Conservation (phyloP, 2,329 filamentous ascomycete species). For the Colletotrichum simmondsii region DNA sequence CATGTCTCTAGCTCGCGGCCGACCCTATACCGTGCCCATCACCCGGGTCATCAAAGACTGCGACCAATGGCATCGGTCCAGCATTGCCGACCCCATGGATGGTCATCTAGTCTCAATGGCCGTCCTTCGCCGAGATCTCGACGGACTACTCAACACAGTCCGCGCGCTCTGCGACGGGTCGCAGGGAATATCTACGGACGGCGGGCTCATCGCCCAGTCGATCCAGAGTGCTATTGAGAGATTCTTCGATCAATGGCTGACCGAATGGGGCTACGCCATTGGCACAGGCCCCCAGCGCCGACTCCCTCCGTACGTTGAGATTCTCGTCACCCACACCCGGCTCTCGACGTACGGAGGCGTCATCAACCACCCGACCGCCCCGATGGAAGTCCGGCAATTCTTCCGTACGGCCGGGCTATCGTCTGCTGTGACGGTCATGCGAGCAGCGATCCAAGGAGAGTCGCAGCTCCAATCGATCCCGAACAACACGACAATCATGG, state of each 20-base stretch:
- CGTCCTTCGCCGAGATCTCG: conserved; percentile 73
- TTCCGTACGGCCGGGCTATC: conserved; percentile 79
- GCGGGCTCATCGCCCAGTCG: conserved; percentile 63
- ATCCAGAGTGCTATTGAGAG: conserved; percentile 71
- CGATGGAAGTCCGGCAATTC: conserved; percentile 76
- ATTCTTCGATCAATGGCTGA: conserved; percentile 74
- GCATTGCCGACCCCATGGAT: conserved; percentile 73
- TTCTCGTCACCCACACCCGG: conserved; percentile 77
- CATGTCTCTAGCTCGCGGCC: conserved; percentile 76
- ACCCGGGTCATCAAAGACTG: conserved; percentile 74
- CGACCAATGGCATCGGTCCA: conserved; percentile 75
- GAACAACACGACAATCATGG: conserved; percentile 84
- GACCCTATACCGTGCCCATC: conserved; percentile 75
- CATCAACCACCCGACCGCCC: conserved; percentile 79
- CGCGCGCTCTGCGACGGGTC: conserved; percentile 70
- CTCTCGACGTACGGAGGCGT: conserved; percentile 80
- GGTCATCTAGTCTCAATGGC: conserved; percentile 79
- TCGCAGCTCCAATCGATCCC: conserved; percentile 78
- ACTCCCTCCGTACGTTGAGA: conserved; percentile 79
- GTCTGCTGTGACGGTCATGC: conserved; percentile 79
- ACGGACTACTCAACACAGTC: conserved; percentile 67
- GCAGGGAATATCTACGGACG: conserved; percentile 58
- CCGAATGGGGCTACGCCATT: conserved; percentile 69
- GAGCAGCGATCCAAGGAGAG: conserved; percentile 79
- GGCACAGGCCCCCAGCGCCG: conserved; percentile 64